Percentiles rank a stretch among this genome's conserved stretches.
phyloP scores from a whole-genome alignment of 129 eudicot species.

The Lonicera japonica region DNA sequence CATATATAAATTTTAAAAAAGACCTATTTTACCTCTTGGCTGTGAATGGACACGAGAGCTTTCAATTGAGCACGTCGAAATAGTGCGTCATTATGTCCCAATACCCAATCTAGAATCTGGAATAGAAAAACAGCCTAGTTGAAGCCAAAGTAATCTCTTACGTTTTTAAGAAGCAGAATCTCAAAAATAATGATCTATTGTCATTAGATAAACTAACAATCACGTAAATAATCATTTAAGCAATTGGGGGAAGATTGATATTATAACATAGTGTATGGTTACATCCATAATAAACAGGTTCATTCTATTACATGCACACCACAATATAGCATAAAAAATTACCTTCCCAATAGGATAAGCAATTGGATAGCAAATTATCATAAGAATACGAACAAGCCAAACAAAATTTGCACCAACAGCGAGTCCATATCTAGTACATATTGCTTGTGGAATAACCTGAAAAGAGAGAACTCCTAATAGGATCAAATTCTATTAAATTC shows the following conservation, averaged over 20 bases:
- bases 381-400: slow-evolving; percentile 83
- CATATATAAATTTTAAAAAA: neutral
- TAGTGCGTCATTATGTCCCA: slow-evolving; percentile 84
- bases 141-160: neutral
- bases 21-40: slow-evolving; percentile 60
- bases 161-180: neutral
- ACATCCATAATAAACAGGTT: no score
- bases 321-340: slow-evolving; percentile 5
- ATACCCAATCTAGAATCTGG: slow-evolving; percentile 76
- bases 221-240: no score
- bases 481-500: slow-evolving; percentile 3
- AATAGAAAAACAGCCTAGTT: slow-evolving; percentile 15
- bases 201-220: no score
- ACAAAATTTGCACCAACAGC: slow-evolving; percentile 90
- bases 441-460: slow-evolving; percentile 97
- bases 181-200: neutral
- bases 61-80: slow-evolving; percentile 93
- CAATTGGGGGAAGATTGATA: no score
- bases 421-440: slow-evolving; percentile 93
- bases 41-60: slow-evolving; percentile 93
- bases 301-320: no score
- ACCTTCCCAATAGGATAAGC: slow-evolving; percentile 95
- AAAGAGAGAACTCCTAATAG: slow-evolving; percentile 7
- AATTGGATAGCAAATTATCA: slow-evolving; percentile 81
- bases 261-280: no score